Base-by-base conservation (phyloP, 345 rosid species). In the Hibiscus tridactylites region DNA sequence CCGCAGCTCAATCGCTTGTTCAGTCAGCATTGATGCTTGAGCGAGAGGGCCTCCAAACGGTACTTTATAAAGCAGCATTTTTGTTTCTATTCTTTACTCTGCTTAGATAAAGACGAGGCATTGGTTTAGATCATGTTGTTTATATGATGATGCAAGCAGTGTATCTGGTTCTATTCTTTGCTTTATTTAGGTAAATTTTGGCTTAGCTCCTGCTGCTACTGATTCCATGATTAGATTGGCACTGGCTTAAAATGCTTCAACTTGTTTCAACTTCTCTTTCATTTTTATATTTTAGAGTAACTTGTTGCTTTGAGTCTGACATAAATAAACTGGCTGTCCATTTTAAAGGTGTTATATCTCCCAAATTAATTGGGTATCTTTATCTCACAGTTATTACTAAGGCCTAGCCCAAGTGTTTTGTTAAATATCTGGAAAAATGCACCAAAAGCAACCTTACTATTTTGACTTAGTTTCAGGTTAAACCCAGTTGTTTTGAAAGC, bases 31-130 rank as follows among this genome's bases (percentile, higher is more conserved):
- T 90, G 81, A 94, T 94, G 98, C 98, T 94, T 73, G 97, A 94
- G 83, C 87, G 97, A 71, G 98, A 94, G 83, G 97, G 98, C 76
- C 97, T 94, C 79, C 98, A 91, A 82, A 88, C 86, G 83, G 98
- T 91, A 85, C 66, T 83, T 3, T 15, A 26, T 35, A 28, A 42
- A 65, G 53, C 31, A 65, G 33, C 42, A 49, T 65, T 1, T 42
- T 29, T 19, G 5, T 42, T 65, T 21, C 0, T 46, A 24, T 24
- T 26, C 19, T 26, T 66, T 8, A 6, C 58, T 12, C 15, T 66
- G 3, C n/a, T 28, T 66, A 6, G 61, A 21, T 8, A 11, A 56
- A 56, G 21, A 5, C 26, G 39, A 15, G 50, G 29, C 58, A 28
- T 28, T 29, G 57, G 58, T 49, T 67, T 29, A 49, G 9, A 6